Evolutionary conservation across 148 eudicot species (phyloP), one percentile per base, ranked within the genome.

Genomic region (Camellia lanceoleosa): DNA sequence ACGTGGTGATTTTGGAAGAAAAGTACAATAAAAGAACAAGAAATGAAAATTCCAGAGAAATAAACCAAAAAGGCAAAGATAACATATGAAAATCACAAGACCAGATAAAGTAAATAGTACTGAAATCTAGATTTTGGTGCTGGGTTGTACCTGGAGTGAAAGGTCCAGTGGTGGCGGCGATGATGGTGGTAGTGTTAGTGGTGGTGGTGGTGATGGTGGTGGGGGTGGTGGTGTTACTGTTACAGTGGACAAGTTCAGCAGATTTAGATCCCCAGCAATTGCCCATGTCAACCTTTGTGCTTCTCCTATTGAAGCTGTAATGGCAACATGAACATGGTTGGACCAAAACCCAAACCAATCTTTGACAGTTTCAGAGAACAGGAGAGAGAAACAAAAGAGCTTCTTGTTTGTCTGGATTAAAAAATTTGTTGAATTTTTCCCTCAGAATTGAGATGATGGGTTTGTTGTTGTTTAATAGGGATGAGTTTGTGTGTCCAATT

Each of bases 261-360:
- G 82, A 15, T 49, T 83, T 44, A 54, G 69, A 71, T 52, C 86
- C 86, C 42, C 85, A 78, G 79, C 89, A 87, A 74, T 87, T 87
- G 59, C 89, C 89, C 89, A 87, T 87, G 10, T 30, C 41, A 4
- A 18, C 49, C 67, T 74, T 14, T 74, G 20, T 55, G 19, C 15
- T 74, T 4, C 41, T 43, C 67, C 43, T 41, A 30, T 54, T 38
- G 42, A 51, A 15, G 23, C 60, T 49, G 15, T 16, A 23, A 49
- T 4, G 49, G 62, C 54, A 47, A 8, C 44, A 18, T 78, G 18
- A 23, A 23, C 41, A 15, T 42, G 46, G 15, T 9, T 41, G 41
- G 51, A 6, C 38, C 38, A 30, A 30, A 30, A 42, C 7, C 7
- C 12, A 55, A 38, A 51, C 49, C 56, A 4, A 18, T 8, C 38